Conservation (phyloP, 306 rosid genomes). For the Sophora flavescens region DNA sequence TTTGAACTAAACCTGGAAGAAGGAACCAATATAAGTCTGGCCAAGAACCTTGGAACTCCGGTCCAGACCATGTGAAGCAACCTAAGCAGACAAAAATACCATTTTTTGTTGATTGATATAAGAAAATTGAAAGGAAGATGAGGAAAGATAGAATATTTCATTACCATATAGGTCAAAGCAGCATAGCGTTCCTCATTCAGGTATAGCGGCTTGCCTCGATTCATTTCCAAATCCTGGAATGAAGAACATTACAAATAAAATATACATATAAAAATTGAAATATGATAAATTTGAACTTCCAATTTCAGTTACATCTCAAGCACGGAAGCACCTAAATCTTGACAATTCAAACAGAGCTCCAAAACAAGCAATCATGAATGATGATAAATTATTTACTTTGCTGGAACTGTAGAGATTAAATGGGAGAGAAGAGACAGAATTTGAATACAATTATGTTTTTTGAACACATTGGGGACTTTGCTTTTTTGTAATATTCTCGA, state of each 20-base stretch:
- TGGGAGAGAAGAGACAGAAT: not conserved
- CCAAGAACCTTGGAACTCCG: constrained; percentile 97
- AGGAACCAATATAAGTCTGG: constrained; percentile 85
- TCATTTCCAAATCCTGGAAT: constrained; percentile 82
- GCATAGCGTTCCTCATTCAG: constrained; percentile 95
- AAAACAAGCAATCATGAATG: constrained; percentile 16
- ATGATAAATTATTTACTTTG: constrained; percentile 7
- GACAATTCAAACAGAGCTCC: constrained; percentile 17
- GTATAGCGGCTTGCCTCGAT: constrained; percentile 90
- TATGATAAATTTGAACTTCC: constrained; percentile 20
- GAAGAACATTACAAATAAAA: constrained; percentile 14
- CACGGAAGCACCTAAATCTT: not conserved
- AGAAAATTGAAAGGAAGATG: constrained; percentile 10
- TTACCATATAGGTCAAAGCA: constrained; percentile 86
- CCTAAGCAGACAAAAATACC: constrained; percentile 54
- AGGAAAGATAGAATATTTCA: constrained; percentile 11
- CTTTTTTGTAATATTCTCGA: too few relatives aligned
- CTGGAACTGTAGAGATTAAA: constrained; percentile 3
- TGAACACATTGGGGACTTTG: too few relatives aligned
- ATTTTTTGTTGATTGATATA: constrained; percentile 12
- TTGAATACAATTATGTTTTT: not conserved
- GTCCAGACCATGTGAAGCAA: constrained; percentile 98
- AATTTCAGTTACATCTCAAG: constrained; percentile 23
- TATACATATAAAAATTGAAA: constrained; percentile 11
- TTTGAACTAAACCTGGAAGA: constrained; percentile 78